phyloP scores from a whole-genome alignment of 2,329 filamentous ascomycete species.

The Penicillium polonicum region DNA sequence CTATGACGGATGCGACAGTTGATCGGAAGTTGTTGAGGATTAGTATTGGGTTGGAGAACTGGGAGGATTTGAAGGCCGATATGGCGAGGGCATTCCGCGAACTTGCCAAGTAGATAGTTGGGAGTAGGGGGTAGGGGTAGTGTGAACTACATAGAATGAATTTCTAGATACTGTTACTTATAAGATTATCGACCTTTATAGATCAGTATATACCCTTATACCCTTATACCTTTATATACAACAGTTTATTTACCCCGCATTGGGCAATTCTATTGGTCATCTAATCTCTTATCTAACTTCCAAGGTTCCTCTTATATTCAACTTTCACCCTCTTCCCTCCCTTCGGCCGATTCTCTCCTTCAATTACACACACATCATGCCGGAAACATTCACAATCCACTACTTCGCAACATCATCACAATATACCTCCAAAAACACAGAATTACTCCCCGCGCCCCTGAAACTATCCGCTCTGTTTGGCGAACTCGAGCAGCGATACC shows the following conservation, averaged over 20 bases:
- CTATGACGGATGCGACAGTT: slow-evolving; percentile 76
- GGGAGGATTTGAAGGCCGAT: slow-evolving; percentile 80
- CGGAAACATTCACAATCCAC: slow-evolving; percentile 43
- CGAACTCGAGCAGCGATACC: slow-evolving; percentile 42
- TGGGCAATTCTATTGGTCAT: not conserved
- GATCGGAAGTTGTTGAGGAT: slow-evolving; percentile 73
- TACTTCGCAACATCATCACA: slow-evolving; percentile 48
- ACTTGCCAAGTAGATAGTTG: slow-evolving; percentile 37
- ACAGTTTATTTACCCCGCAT: not conserved
- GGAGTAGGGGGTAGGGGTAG: not conserved
- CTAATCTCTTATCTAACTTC: not conserved
- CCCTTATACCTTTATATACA: too few species aligned
- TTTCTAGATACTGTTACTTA: not conserved
- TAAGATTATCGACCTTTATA: too few species aligned
- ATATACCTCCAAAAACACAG: slow-evolving; percentile 42
- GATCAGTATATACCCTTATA: too few species aligned
- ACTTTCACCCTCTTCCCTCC: not conserved
- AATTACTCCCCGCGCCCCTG: slow-evolving; percentile 43
- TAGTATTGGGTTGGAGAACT: slow-evolving; percentile 82
- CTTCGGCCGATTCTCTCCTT: not conserved
- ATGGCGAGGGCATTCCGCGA: slow-evolving; percentile 65
- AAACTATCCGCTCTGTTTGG: slow-evolving; percentile 39
- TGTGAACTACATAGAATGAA: not conserved
- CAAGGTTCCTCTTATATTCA: not conserved
- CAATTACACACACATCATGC: slow-evolving; percentile 1